phyloP scores from a whole-genome alignment of 257 asterid species.

The Eustoma russellianum region DNA sequence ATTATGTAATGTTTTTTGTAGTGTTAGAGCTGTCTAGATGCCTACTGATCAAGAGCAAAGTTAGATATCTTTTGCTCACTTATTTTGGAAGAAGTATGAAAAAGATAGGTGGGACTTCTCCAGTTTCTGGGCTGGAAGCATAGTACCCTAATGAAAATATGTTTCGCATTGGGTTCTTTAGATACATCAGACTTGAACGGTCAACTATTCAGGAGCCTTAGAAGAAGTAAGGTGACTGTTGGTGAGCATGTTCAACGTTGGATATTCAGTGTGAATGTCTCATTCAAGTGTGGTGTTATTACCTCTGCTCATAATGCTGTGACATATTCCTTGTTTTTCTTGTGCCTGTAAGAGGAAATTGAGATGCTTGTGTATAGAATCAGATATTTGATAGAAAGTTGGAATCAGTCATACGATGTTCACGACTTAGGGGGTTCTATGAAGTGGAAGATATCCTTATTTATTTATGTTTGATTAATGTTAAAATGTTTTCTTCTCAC shows the following conservation, averaged over 20 bases:
- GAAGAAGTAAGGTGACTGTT: conserved; percentile 1
- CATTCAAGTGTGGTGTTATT: too few relatives aligned
- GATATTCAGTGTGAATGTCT: neutral
- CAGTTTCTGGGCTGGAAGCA: neutral
- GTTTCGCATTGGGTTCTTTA: conserved; percentile 1
- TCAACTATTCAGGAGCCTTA: conserved; percentile 7
- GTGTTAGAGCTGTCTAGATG: neutral
- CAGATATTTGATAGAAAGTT: too few relatives aligned
- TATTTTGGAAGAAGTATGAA: neutral
- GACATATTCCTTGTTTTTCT: too few relatives aligned
- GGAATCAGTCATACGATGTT: too few relatives aligned
- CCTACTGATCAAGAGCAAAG: neutral
- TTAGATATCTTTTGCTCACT: neutral
- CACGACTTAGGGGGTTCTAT: too few relatives aligned
- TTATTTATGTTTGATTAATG: too few relatives aligned
- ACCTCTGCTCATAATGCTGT: too few relatives aligned
- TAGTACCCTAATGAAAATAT: neutral
- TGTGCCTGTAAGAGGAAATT: too few relatives aligned
- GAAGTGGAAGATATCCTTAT: too few relatives aligned
- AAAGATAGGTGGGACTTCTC: neutral
- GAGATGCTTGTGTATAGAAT: too few relatives aligned
- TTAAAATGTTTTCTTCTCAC: too few relatives aligned
- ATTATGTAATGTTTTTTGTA: neutral
- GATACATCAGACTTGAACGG: neutral
- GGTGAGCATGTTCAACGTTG: conserved; percentile 8